Evolutionary conservation across 2,329 filamentous ascomycete species (phyloP).

Genomic region (Colletotrichum chrysophilum): DNA sequence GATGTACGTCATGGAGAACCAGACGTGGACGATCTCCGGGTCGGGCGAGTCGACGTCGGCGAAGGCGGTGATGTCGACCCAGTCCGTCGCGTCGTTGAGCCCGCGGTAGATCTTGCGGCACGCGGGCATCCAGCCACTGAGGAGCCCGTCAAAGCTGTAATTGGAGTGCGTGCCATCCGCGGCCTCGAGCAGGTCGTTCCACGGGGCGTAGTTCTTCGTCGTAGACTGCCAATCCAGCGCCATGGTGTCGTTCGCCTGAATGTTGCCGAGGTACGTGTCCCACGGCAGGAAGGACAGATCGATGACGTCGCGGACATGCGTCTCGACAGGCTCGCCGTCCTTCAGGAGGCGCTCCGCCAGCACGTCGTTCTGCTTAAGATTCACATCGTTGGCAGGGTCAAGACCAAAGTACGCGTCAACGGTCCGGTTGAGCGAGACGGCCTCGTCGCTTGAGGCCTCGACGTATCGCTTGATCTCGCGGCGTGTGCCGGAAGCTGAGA

Average conservation of each 20-base stretch:
- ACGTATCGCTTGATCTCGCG: constrained; percentile 1
- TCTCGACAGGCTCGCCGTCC: neutral
- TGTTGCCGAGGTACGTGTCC: neutral
- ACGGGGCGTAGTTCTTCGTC: neutral
- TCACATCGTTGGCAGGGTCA: neutral
- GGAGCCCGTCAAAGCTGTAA: neutral
- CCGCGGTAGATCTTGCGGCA: neutral
- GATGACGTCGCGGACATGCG: neutral
- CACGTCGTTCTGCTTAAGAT: neutral
- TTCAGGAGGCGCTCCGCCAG: neutral
- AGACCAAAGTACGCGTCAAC: neutral
- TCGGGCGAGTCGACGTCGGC: constrained; percentile 1
- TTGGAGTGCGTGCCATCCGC: neutral
- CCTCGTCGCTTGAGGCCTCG: neutral
- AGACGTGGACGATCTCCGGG: neutral
- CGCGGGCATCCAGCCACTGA: neutral
- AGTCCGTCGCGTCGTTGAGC: neutral
- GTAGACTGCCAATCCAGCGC: neutral
- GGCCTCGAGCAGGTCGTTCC: neutral
- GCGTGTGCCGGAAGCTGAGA: neutral
- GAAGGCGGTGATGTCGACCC: neutral
- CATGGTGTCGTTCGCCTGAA: neutral
- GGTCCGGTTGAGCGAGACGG: neutral
- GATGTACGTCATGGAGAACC: neutral
- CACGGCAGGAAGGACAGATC: neutral